These are phyloP conservation scores for Macrolepiota fuliginosa DNA, from an alignment of 768 basidiomycete species.

Conservation along the genomic window DNA sequence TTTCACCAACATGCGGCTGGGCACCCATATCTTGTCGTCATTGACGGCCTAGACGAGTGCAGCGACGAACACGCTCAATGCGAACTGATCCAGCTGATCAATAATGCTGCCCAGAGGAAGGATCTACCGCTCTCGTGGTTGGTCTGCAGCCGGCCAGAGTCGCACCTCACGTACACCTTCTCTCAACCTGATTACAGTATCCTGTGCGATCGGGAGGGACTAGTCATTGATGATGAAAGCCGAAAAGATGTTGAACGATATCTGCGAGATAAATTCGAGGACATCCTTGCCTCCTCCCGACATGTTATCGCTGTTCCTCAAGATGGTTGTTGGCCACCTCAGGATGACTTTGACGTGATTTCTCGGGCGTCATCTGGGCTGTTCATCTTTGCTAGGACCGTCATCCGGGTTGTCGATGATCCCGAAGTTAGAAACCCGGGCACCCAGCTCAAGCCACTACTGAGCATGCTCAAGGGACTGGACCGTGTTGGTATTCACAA, in stretches of 20 bases:
- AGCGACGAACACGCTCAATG: background rate
- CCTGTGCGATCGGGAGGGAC: background rate
- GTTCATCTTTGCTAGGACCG: background rate
- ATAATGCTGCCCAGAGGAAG: background rate
- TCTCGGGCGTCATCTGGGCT: background rate
- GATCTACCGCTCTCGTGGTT: background rate
- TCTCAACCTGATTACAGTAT: background rate
- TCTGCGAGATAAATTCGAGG: background rate
- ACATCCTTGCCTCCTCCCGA: background rate
- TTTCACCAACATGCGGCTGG: background rate
- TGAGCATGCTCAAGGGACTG: background rate
- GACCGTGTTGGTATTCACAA: background rate
- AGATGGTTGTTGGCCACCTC: background rate
- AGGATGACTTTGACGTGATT: background rate
- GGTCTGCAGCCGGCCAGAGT: background rate
- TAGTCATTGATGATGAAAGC: background rate
- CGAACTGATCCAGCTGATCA: background rate
- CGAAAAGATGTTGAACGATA: background rate
- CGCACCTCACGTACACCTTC: background rate
- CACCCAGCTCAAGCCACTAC: background rate
- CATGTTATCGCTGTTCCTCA: background rate
- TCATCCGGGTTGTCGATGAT: background rate
- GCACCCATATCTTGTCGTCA: background rate
- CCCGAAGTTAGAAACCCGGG: background rate
- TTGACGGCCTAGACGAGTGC: background rate